phyloP scores from a whole-genome alignment of 176 grass and related monocot genomes.

The Bolboschoenus planiculmis region DNA sequence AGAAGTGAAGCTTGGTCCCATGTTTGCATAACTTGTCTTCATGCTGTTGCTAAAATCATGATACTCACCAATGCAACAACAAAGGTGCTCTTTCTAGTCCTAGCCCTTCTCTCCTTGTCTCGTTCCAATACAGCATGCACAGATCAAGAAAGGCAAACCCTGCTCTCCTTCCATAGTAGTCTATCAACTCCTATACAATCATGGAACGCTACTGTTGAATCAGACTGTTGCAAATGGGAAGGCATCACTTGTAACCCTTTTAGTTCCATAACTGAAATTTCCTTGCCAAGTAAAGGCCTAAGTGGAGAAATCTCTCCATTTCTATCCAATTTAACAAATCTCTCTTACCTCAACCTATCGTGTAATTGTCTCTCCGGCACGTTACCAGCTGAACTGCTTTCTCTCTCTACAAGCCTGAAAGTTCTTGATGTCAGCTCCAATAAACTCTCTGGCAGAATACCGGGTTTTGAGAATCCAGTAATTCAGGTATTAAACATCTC shows the following conservation, averaged over 20 bases:
- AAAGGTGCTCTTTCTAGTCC: background rate
- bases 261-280: slow-evolving; percentile 33
- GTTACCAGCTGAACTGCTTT: slow-evolving; percentile 37
- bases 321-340: slow-evolving; percentile 41
- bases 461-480: slow-evolving; percentile 8
- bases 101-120: slow-evolving; percentile 17
- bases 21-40: background rate
- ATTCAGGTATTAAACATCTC: slow-evolving; percentile 73
- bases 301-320: slow-evolving; percentile 32
- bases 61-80: slow-evolving; percentile 9
- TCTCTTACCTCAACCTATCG: slow-evolving; percentile 51
- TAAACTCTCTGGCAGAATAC: slow-evolving; percentile 28
- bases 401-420: slow-evolving; percentile 32
- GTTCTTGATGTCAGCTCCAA: slow-evolving; percentile 74
- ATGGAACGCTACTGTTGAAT: slow-evolving; percentile 35
- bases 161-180: slow-evolving; percentile 41
- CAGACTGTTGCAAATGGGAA: slow-evolving; percentile 66
- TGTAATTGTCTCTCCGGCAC: slow-evolving; percentile 32
- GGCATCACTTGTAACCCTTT: slow-evolving; percentile 36
- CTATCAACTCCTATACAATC: slow-evolving; percentile 21
- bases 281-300: slow-evolving; percentile 40
- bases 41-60: slow-evolving; percentile 19
- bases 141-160: slow-evolving; percentile 44
- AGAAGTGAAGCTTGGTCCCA: background rate
- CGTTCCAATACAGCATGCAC: slow-evolving; percentile 37